phyloP scores from a whole-genome alignment of 805 yeast genomes.

The Wickerhamomyces tratensis region DNA sequence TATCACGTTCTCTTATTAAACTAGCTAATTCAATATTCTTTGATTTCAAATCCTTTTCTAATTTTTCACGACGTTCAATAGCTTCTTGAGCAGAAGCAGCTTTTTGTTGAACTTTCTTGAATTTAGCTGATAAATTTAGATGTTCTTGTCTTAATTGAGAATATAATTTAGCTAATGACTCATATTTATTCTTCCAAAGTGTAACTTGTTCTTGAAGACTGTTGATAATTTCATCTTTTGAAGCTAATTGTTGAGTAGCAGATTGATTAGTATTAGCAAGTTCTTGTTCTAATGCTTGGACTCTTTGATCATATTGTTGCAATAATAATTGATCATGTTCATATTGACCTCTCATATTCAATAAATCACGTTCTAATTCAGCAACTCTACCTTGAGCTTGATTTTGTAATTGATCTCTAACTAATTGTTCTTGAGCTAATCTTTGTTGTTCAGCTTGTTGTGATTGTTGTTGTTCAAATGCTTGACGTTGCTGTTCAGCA shows the following conservation, averaged over 20 bases:
- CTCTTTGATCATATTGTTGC: constrained; percentile 81
- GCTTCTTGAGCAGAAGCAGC: constrained; percentile 89
- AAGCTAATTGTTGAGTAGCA: constrained; percentile 61
- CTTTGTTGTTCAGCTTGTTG: constrained; percentile 61
- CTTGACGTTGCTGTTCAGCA: constrained; percentile 59
- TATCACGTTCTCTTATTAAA: constrained; percentile 78
- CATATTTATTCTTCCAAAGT: constrained; percentile 81
- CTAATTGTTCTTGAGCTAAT: constrained; percentile 58
- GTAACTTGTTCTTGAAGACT: constrained; percentile 64
- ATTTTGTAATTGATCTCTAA: constrained; percentile 57
- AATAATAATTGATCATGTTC: constrained; percentile 78
- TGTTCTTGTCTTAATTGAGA: constrained; percentile 91
- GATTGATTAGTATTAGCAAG: constrained; percentile 48
- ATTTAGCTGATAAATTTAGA: constrained; percentile 63
- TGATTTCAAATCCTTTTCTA: constrained; percentile 75
- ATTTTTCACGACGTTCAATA: constrained; percentile 67
- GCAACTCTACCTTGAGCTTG: constrained; percentile 74
- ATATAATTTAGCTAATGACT: constrained; percentile 79
- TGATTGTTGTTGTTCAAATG: constrained; percentile 64
- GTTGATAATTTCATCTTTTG: constrained; percentile 65
- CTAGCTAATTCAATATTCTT: constrained; percentile 86
- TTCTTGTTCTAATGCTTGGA: constrained; percentile 72
- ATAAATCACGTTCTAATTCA: constrained; percentile 72
- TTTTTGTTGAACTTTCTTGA: constrained; percentile 75
- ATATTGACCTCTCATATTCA: constrained; percentile 68